Percentiles rank a stretch among this genome's conserved stretches.
Evolutionary conservation across 768 basidiomycete genomes (phyloP).

Genomic region (Amanita rimosa): DNA sequence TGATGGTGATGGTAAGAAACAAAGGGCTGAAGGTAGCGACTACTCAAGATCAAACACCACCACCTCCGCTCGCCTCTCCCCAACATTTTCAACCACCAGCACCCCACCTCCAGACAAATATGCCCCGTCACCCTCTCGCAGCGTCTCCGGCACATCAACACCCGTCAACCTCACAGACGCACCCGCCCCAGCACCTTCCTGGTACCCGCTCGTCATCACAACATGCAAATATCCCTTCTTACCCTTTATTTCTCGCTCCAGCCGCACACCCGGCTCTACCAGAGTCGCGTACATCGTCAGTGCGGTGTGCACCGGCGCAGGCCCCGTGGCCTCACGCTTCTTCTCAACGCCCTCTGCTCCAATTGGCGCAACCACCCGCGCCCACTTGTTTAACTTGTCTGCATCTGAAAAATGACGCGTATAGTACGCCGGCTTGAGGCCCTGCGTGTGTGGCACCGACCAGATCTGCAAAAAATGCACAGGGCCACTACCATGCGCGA

Average conservation of each 20-base stretch:
- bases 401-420: constrained; percentile 79
- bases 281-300: constrained; percentile 69
- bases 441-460: constrained; percentile 28
- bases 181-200: constrained; percentile 42
- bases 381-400: constrained; percentile 69
- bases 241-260: constrained; percentile 41
- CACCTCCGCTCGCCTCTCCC: constrained; percentile 58
- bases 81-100: constrained; percentile 46
- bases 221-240: constrained; percentile 77
- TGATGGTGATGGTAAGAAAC: not conserved
- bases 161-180: constrained; percentile 42
- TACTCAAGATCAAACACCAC: constrained; percentile 68
- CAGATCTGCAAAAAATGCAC: constrained; percentile 48
- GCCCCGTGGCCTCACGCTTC: constrained; percentile 60
- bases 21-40: no score
- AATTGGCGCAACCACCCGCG: constrained; percentile 66
- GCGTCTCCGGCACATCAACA: constrained; percentile 30
- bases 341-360: constrained; percentile 42
- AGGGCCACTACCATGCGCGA: constrained; percentile 27
- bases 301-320: constrained; percentile 68
- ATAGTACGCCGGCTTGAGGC: constrained; percentile 71
- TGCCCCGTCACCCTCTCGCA: constrained; percentile 83
- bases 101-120: constrained; percentile 46
- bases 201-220: constrained; percentile 78
- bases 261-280: constrained; percentile 40